Percentiles rank a stretch among this genome's conserved stretches.
Conservation (phyloP, 176 grass and related monocot genomes). For the Panicum miliaceum region DNA sequence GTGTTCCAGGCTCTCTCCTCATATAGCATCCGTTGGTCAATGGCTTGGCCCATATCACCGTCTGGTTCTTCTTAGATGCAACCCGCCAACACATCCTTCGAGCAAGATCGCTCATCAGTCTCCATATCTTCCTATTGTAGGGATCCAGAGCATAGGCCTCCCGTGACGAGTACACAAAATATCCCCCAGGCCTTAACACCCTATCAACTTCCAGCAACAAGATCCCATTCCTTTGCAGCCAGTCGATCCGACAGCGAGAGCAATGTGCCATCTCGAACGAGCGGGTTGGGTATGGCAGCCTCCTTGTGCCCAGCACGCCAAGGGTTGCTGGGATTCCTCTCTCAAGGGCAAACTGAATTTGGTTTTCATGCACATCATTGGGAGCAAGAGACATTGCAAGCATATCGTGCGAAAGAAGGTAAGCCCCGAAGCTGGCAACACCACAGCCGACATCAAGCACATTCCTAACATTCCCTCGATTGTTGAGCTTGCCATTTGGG, state of each 20-base stretch:
- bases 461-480: constrained; percentile 69
- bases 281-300: constrained; percentile 68
- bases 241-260: constrained; percentile 78
- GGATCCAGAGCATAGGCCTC: constrained; percentile 75
- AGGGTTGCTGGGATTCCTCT: constrained; percentile 73
- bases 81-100: constrained; percentile 76
- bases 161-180: constrained; percentile 82
- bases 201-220: constrained; percentile 78
- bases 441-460: constrained; percentile 81
- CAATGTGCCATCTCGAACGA: constrained; percentile 76
- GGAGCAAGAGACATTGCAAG: constrained; percentile 76
- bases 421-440: constrained; percentile 78
- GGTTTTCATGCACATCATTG: constrained; percentile 87
- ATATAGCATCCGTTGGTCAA: constrained; percentile 78
- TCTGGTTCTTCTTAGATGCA: constrained; percentile 76
- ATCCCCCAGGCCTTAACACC: constrained; percentile 74
- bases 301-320: constrained; percentile 73
- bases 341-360: constrained; percentile 89
- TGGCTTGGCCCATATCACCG: constrained; percentile 80
- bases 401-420: constrained; percentile 65
- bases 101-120: constrained; percentile 64
- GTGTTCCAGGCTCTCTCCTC: constrained; percentile 58
- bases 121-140: constrained; percentile 71
- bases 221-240: constrained; percentile 87
- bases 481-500: constrained; percentile 61